A percentile compares a stretch with the other conserved stretches of the same genome.
Evolutionary conservation across 495 filamentous ascomycete genomes (phyloP).

Genomic region (Bacidia gigantensis): DNA sequence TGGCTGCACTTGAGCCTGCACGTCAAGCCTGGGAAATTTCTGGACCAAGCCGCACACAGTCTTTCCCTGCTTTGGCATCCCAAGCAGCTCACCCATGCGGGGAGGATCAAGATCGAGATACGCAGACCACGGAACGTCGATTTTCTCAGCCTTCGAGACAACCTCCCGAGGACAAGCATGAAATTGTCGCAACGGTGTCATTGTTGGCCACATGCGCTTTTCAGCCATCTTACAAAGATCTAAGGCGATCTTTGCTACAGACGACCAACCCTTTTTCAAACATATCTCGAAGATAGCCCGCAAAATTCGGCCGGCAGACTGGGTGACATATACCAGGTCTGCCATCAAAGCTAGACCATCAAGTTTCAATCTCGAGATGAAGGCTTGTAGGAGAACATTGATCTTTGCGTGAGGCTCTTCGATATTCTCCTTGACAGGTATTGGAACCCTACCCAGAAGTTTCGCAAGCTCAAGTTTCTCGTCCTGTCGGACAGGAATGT

Average conservation of each 20-base stretch:
- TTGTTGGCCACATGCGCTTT: conserved; percentile 98
- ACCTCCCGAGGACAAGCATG: conserved; percentile 70
- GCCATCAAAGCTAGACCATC: conserved; percentile 95
- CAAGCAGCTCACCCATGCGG: conserved; percentile 89
- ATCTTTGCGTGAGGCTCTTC: conserved; percentile 97
- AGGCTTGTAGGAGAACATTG: conserved; percentile 96
- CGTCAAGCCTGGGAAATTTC: conserved; percentile 85
- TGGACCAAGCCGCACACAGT: conserved; percentile 72
- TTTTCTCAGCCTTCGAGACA: conserved; percentile 79
- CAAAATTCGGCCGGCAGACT: conserved; percentile 91
- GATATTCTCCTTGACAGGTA: conserved; percentile 94
- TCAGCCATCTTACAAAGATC: conserved; percentile 99
- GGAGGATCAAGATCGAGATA: conserved; percentile 96
- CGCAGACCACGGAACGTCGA: conserved; percentile 83
- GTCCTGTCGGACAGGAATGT: conserved; percentile 93
- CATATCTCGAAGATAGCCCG: conserved; percentile 94
- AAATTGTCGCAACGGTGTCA: conserved; percentile 91
- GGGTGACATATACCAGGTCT: conserved; percentile 96
- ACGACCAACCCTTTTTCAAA: conserved; percentile 90
- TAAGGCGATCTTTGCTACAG: conserved; percentile 80
- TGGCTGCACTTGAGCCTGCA: conserved; percentile 85
- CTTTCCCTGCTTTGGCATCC: conserved; percentile 79
- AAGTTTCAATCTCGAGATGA: conserved; percentile 86
- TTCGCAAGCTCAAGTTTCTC: conserved; percentile 95
- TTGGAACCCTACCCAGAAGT: conserved; percentile 73